Base-by-base conservation (phyloP, 768 basidiomycete genomes). In the Serendipita sp. region DNA sequence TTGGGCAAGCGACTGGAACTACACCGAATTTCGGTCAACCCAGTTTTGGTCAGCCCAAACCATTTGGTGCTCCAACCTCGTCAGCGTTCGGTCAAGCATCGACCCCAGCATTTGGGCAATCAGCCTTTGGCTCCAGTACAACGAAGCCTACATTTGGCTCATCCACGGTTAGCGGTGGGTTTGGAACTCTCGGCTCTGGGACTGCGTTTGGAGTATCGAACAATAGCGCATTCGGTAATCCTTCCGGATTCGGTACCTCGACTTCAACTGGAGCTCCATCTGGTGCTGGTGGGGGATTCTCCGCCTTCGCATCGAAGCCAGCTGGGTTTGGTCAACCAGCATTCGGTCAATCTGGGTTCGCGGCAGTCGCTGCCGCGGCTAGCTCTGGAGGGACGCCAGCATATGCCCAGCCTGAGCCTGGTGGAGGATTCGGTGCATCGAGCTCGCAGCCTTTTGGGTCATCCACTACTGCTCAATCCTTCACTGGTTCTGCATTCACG, bases 1-100 rank as follows among this genome's bases (percentile, higher is more conserved):
- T 80, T 66, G 76, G 76, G 36, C 52, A 68, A 16, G 41, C 69
- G 41, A 41, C 66, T 41, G 52, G 70, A 34, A 41, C 41, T 5
- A 41, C 41, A 23, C 38, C 73, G 15, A 64, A 68, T 13, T 69
- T 71, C 35, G 70, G 69, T 28, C 67, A 64, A 32, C 67, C 72
- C 32, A 68, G 68, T 10, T 74, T 74, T 62, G 72, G 70, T 16
- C 68, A 70, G 63, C 65, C 67, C 63, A 3, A 67, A 13, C 68
- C 66, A 1, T 70, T 71, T 63, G 72, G 69, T n/a, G 63, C 64
- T 36, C 65, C 63, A 32, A 63, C 62, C 13, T n/a, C 48, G 5
- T 60, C 56, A 11, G 56, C 56, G 4, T 60, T 60, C 35, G 56
- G 56, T n/a, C n/a, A 18, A 51, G 23, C 56, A 8, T 11, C 63